Base-by-base conservation (phyloP, 2,329 filamentous ascomycete species). In the Nigrospora sphaerica region DNA sequence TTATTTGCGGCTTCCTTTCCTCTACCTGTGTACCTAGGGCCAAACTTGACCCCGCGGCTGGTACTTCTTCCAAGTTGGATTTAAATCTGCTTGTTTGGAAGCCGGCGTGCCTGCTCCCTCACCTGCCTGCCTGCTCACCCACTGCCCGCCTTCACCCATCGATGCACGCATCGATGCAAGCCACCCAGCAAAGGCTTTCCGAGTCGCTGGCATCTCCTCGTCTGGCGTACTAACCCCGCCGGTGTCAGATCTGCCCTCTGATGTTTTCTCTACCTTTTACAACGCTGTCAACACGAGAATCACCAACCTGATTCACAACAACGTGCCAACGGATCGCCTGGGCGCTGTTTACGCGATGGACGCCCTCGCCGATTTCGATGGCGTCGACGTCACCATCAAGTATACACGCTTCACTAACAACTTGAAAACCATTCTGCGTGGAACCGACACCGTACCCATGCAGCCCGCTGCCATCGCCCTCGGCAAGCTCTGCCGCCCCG, bases 341-440 rank as follows among this genome's bases (percentile, higher is more conserved):
- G 93, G 91, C 51, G 95, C 93, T 44, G 86, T 98, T 51, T 85
- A 93, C 58, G 92, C 92, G 49, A 80, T 98, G 50, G 92, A 95
- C 65, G 85, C 86, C 47, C 81, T 98, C 46, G 92, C 97, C 66
- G 91, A 96, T 64, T 96, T 97, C 63, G 92, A 96, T 58, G 92
- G 91, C 49, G 88, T 96, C 57, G 95, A 98, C 69, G 82, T 88
- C 19, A 89, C 88, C 33, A 83, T 89, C 59, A 97, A 97, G 68
- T 95, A 93, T 49, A 95, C 92, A 31, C 83, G 93, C 46, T 98
- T 97, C 62, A 89, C 89, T 39, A 89, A 89, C 53, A 95, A 92
- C 59, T 80, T 98, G 49, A 87, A 91, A 56, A 86, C 82, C 41
- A 86, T 96, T 35, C 76, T 98, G 56, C 82, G 91, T 57, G 92